Evolutionary conservation across 2,329 filamentous ascomycete species (phyloP), one percentile per base, ranked within the genome.

Genomic region (Arthroderma sp.): DNA sequence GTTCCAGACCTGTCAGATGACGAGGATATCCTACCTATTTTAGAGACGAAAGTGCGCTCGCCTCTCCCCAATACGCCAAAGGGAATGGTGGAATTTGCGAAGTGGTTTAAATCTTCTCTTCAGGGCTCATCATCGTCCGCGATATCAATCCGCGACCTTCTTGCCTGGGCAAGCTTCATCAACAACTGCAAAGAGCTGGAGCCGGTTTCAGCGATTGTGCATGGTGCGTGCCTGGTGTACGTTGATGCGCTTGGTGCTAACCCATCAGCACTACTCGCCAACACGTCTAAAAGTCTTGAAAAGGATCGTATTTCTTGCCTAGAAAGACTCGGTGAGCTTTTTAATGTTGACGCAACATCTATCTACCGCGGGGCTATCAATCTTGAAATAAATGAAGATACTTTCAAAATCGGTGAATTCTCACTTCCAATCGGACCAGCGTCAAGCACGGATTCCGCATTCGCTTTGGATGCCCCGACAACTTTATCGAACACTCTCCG

Each of bases 221-320:
- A 98, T 56, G 91, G 93, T 49, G 91, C 91, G 30, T 83, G 88
- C 1, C 88, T 95, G 63, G 88, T 98, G 1, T 98, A 93, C 57
- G 83, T 98, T 47, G 93, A 98, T 59, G 91, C 87, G 1, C 75
- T 98, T 10, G 91, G 91, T 31, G 91, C 91, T 5, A 96, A 96
- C 57, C 91, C 93, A 9, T 88, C 91, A 5, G 88, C 86, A 0
- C 72, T 95, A 50, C 72, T 94, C 42, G 80, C 85, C 0, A 78
- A 82, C 5, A 80, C 83, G 36, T 68, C 80, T 0, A 73, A 80
- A 36, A 78, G 78, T 27, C 77, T 96, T 49, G 69, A 78, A 4
- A 67, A 75, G 6, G 85, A 94, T 56, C 76, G 88, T 42, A 69
- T 72, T 38, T 71, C 72, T 37, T 98, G 91, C 57, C 66, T 98